Evolutionary conservation across 768 basidiomycete species (phyloP).

Genomic region (Lentinula lateritia): DNA sequence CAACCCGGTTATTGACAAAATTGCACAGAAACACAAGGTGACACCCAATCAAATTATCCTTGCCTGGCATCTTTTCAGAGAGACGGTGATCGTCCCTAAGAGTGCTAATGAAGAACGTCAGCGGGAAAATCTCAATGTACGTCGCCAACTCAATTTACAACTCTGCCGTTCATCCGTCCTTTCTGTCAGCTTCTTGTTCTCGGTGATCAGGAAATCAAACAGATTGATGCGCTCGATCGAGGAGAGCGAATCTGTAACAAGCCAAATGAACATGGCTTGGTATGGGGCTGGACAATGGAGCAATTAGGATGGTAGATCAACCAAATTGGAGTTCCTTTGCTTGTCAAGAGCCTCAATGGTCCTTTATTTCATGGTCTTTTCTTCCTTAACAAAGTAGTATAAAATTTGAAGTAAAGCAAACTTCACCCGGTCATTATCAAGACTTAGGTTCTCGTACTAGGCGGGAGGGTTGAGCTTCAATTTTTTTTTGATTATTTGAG

Average conservation of each 20-base stretch:
- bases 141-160: conserved; percentile 8
- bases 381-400: no score
- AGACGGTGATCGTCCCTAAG: conserved; percentile 40
- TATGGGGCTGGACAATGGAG: conserved; percentile 31
- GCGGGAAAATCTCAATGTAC: conserved; percentile 43
- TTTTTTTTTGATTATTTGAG: no score
- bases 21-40: conserved; percentile 44
- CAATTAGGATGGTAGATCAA: conserved; percentile 32
- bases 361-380: no score
- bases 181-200: conserved; percentile 23
- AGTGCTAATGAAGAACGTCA: conserved; percentile 40
- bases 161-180: background rate
- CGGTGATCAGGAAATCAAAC: conserved; percentile 25
- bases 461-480: no score
- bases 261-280: conserved; percentile 20
- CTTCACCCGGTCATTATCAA: no score
- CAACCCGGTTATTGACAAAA: conserved; percentile 36
- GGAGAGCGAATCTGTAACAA: conserved; percentile 26
- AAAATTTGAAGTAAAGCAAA: no score
- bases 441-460: no score
- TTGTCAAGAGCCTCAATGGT: no score
- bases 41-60: conserved; percentile 43
- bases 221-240: conserved; percentile 25
- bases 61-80: conserved; percentile 46
- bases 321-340: no score